Evolutionary conservation across 2,329 filamentous ascomycete species (phyloP).

Genomic region (Alternaria sp.): DNA sequence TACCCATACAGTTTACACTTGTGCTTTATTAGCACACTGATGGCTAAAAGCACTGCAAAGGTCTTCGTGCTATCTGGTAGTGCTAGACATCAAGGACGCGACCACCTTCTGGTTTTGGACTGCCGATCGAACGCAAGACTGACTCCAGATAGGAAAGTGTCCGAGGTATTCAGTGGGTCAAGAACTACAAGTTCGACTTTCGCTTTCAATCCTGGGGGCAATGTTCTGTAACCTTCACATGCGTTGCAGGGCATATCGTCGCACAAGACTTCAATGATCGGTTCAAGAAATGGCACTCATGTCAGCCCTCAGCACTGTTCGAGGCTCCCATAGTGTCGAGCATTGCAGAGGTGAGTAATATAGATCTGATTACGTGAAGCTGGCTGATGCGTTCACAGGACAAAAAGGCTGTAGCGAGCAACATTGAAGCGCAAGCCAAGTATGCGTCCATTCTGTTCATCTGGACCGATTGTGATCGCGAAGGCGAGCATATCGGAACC

Average conservation of each 20-base stretch:
- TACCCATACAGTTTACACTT: not conserved
- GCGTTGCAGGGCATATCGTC: constrained; percentile 88
- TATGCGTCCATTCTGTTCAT: constrained; percentile 83
- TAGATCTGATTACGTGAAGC: not conserved
- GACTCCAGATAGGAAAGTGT: constrained; percentile 67
- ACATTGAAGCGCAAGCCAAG: constrained; percentile 82
- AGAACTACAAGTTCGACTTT: constrained; percentile 94
- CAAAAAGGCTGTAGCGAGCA: constrained; percentile 81
- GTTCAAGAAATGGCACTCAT: constrained; percentile 82
- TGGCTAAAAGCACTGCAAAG: not conserved
- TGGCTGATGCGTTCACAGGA: constrained; percentile 61
- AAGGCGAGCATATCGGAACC: constrained; percentile 94
- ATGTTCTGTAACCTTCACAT: constrained; percentile 92
- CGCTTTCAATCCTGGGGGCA: constrained; percentile 85
- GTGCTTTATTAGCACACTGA: not conserved
- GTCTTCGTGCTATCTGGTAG: not conserved
- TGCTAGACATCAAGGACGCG: not conserved
- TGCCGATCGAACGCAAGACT: constrained; percentile 11
- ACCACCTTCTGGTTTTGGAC: not conserved
- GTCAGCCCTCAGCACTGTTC: constrained; percentile 81
- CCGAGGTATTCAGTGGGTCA: constrained; percentile 76
- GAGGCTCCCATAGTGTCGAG: constrained; percentile 76
- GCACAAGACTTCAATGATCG: constrained; percentile 77
- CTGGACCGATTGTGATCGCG: constrained; percentile 98
- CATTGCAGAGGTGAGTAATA: constrained; percentile 68